A percentile compares a stretch with the other conserved stretches of the same genome.
These are phyloP conservation scores for Stagonosporopsis vannaccii DNA, from an alignment of 2,329 filamentous ascomycete species.

Conservation along the genomic window DNA sequence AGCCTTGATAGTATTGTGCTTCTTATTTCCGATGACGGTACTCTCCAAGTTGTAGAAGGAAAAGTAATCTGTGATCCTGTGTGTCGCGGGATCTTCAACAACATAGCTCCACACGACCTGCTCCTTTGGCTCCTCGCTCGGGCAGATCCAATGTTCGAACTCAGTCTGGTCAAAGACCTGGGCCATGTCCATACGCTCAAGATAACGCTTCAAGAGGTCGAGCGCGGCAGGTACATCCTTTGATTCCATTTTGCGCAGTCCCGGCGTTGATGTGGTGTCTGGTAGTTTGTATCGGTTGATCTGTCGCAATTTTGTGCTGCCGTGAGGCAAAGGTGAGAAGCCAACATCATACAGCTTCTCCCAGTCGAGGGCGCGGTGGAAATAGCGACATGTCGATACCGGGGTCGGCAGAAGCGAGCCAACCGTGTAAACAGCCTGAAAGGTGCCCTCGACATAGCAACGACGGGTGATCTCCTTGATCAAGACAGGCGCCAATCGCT, in stretches of 20 bases:
- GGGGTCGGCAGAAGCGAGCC: constrained; percentile 91
- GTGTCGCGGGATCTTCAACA: constrained; percentile 72
- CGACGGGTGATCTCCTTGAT: constrained; percentile 97
- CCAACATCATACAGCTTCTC: constrained; percentile 93
- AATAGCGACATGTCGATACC: constrained; percentile 93
- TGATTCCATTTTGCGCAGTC: constrained; percentile 79
- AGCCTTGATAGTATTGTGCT: constrained; percentile 81
- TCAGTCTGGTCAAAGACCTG: constrained; percentile 83
- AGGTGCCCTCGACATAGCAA: constrained; percentile 85
- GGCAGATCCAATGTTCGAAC: constrained; percentile 85
- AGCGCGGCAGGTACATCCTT: constrained; percentile 81
- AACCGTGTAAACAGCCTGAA: constrained; percentile 95
- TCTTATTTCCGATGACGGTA: constrained; percentile 82
- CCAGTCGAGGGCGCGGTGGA: constrained; percentile 93
- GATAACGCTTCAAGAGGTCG: constrained; percentile 77
- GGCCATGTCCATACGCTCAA: constrained; percentile 81
- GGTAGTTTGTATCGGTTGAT: constrained; percentile 86
- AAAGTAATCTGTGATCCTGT: constrained; percentile 94
- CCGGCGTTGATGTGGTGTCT: constrained; percentile 72
- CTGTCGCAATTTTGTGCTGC: constrained; percentile 86
- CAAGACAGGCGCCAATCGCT: constrained; percentile 88
- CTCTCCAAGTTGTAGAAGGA: constrained; percentile 97
- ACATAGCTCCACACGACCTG: constrained; percentile 95
- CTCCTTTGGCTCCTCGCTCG: constrained; percentile 64
- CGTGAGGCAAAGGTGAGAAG: constrained; percentile 85